Conservation (phyloP, 2,329 filamentous ascomycete genomes). For the Arthrobotrys entomopaga region DNA sequence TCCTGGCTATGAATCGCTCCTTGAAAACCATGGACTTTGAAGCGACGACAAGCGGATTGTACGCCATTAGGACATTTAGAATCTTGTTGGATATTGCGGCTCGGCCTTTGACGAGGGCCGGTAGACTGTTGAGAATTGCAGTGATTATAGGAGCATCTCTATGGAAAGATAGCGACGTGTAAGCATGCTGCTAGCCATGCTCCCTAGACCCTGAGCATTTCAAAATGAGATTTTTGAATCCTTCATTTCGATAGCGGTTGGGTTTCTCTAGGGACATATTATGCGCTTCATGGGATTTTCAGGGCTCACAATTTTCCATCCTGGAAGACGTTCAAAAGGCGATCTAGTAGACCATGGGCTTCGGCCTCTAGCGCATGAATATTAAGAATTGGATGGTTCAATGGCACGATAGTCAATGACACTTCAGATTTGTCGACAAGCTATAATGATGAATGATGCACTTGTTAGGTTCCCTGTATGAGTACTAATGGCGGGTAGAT, state of each 20-base stretch:
- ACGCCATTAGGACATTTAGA: slow-evolving; percentile 83
- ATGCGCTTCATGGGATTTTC: slow-evolving; percentile 36
- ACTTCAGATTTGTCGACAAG: slow-evolving; percentile 81
- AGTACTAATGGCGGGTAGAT: slow-evolving; percentile 9
- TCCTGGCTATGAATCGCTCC: slow-evolving; percentile 83
- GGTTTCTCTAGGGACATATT: slow-evolving; percentile 9
- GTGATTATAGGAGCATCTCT: slow-evolving; percentile 90
- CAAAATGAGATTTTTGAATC: neutral
- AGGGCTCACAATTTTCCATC: slow-evolving; percentile 68
- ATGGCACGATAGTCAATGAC: slow-evolving; percentile 84
- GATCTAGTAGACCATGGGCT: slow-evolving; percentile 87
- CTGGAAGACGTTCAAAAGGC: slow-evolving; percentile 84
- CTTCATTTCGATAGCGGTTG: neutral
- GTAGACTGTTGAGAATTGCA: slow-evolving; percentile 88
- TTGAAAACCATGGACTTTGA: slow-evolving; percentile 80
- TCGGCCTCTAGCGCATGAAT: slow-evolving; percentile 88
- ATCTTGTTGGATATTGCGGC: slow-evolving; percentile 86
- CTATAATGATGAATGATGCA: slow-evolving; percentile 65
- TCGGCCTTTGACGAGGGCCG: slow-evolving; percentile 82
- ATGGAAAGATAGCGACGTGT: slow-evolving; percentile 52
- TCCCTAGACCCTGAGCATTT: neutral
- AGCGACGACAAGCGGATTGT: slow-evolving; percentile 87
- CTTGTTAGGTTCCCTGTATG: slow-evolving; percentile 39
- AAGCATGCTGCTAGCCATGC: slow-evolving; percentile 37
- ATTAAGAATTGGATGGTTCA: slow-evolving; percentile 82